Evolutionary conservation across 306 rosid genomes (phyloP).

Genomic region (Prunus mume): DNA sequence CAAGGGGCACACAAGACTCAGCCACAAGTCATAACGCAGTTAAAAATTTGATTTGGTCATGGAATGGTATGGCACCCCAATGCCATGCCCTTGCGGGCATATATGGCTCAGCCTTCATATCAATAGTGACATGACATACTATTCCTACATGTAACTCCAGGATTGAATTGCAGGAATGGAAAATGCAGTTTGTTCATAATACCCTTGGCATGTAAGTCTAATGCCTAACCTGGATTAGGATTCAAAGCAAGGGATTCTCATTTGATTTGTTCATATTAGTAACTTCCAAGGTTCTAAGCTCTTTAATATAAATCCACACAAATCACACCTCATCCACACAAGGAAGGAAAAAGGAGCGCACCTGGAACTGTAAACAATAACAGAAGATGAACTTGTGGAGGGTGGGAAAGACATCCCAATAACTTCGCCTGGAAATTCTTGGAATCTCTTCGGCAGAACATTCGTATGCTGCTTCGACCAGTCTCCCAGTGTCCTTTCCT

Average conservation of each 20-base stretch:
- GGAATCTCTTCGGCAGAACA: constrained; percentile 79
- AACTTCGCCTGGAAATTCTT: constrained; percentile 97
- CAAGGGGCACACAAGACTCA: neutral
- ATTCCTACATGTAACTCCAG: constrained; percentile 13
- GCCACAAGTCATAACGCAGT: neutral
- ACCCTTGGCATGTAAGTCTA: neutral
- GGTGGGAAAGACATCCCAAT: constrained; percentile 91
- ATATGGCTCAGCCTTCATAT: neutral
- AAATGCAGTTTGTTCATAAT: neutral
- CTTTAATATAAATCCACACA: neutral
- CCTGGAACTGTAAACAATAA: constrained; percentile 94
- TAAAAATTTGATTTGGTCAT: neutral
- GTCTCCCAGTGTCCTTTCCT: constrained; percentile 80
- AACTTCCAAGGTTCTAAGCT: neutral
- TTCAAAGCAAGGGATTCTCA: neutral
- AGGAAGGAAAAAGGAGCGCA: constrained; percentile 23
- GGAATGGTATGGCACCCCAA: neutral
- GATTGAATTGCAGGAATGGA: neutral
- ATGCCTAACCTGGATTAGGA: neutral
- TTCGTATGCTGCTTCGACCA: constrained; percentile 71
- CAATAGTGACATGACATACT: neutral
- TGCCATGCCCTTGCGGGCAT: neutral
- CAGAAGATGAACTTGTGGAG: constrained; percentile 55
- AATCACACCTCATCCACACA: neutral
- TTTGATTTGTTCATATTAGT: neutral